Base-by-base conservation (phyloP, 768 basidiomycete genomes). In the Suillus clintonianus region DNA sequence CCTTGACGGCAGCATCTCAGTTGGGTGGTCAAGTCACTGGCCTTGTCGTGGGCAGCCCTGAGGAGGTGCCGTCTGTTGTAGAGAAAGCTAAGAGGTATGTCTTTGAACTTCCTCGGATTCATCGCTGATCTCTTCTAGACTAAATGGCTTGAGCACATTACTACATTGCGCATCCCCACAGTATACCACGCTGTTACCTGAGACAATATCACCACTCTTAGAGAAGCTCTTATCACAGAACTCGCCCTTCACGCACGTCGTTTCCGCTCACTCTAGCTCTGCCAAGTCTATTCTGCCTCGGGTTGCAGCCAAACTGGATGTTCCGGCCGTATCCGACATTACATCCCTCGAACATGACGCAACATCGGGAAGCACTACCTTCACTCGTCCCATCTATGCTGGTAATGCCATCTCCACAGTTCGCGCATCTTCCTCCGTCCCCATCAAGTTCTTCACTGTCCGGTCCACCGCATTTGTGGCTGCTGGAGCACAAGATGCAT, bases 331-430 rank as follows among this genome's bases (percentile, higher is more conserved):
- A 65, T 95, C 96, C 37, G 97, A 57, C 39, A 36, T 57, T 69
- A 92, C 89, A 39, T 91, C 90, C 15, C 81, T 98, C 67, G 83
- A 88, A 48, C 88, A 57, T 30, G 90, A 94, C 70, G 61, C 77
- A 34, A 76, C 88, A 4, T 86, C 87, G 39, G 89, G 90, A 67
- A 84, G 82, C 69, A 94, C 94, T 43, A 93, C 88, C 1, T 99
- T 96, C 75, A 89, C 91, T 5, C 91, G 97, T 30, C 95, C 94
- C 32, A 97, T 99, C 70, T 99, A 99, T 70, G 97, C 97, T 27
- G 97, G 97, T 56, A 99, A 99, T 72, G 97, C 97, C 51, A 94
- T 99, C 62, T 86, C 95, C 30, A 97, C 95, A 48, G 89, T 99
- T 68, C 88, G 89, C 64, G 92, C 91, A 0, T 80, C 88, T 0